These are phyloP conservation scores for Takashimella koratensis DNA, from an alignment of 1,284 basidiomycete genomes.

Conservation along the genomic window DNA sequence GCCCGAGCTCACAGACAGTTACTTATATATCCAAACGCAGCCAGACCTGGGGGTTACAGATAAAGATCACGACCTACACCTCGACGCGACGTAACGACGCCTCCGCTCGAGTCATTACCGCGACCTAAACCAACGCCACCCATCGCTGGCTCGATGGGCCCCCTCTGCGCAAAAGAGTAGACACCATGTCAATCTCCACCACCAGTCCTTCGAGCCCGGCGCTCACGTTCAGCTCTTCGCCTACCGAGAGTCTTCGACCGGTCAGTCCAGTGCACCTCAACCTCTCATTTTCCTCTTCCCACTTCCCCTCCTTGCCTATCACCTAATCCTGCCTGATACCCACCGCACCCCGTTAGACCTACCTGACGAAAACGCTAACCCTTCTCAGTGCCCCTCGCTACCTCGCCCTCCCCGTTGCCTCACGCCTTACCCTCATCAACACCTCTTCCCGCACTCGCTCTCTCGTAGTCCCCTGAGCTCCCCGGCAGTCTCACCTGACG, in stretches of 20 bases:
- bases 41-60: too few species aligned
- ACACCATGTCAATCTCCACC: background rate
- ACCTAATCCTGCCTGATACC: background rate
- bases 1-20: too few species aligned
- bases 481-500: background rate
- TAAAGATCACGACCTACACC: too few species aligned
- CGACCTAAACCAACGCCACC: too few species aligned
- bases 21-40: too few species aligned
- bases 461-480: conserved; percentile 1
- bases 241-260: background rate
- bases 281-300: background rate
- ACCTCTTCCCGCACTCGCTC: background rate
- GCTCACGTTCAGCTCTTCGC: background rate
- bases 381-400: background rate
- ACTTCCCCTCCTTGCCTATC: background rate
- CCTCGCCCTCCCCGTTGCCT: conserved; percentile 11
- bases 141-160: background rate
- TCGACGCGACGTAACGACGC: too few species aligned
- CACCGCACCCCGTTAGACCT: background rate
- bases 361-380: too few species aligned
- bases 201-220: background rate
- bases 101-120: too few species aligned
- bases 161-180: background rate
- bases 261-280: background rate
- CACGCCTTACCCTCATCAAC: conserved; percentile 11